A percentile compares a stretch with the other conserved stretches of the same genome.
Conservation (phyloP, 352 stramenopile genomes). For the Globisporangium iwayamae region DNA sequence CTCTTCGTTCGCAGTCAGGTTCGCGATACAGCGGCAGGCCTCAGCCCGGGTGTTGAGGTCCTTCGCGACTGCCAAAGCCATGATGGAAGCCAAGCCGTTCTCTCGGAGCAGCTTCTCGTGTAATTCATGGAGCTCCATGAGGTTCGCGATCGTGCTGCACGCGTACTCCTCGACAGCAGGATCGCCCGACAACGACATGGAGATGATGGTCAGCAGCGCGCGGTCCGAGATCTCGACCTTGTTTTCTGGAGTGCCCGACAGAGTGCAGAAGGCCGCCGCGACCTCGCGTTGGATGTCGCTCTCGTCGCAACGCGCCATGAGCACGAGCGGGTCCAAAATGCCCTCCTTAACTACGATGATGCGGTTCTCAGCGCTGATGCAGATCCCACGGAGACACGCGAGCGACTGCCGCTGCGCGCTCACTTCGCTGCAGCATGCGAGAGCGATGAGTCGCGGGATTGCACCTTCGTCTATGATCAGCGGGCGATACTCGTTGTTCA, state of each 20-base stretch:
- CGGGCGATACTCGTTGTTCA: constrained; percentile 91
- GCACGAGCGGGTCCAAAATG: constrained; percentile 93
- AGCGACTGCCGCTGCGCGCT: constrained; percentile 92
- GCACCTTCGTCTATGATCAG: constrained; percentile 92
- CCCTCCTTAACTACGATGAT: constrained; percentile 90
- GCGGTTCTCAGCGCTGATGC: constrained; percentile 90
- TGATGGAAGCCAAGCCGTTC: constrained; percentile 89
- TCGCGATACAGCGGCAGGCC: constrained; percentile 91
- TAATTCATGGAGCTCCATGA: constrained; percentile 93
- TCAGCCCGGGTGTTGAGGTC: constrained; percentile 91
- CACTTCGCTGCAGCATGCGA: constrained; percentile 93
- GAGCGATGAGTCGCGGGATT: constrained; percentile 91
- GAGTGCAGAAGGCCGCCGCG: constrained; percentile 90
- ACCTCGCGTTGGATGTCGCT: constrained; percentile 91
- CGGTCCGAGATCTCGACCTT: constrained; percentile 95
- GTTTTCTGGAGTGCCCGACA: constrained; percentile 95
- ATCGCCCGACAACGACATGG: constrained; percentile 91
- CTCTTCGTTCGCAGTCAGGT: constrained; percentile 94
- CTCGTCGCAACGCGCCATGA: constrained; percentile 93
- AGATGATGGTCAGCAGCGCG: constrained; percentile 94
- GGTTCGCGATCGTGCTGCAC: constrained; percentile 93
- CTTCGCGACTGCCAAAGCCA: constrained; percentile 87
- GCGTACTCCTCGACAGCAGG: constrained; percentile 89
- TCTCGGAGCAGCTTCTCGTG: constrained; percentile 94
- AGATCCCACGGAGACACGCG: constrained; percentile 90